Evolutionary conservation across 805 yeast genomes (phyloP).

Genomic region (Nakazawaea populi): DNA sequence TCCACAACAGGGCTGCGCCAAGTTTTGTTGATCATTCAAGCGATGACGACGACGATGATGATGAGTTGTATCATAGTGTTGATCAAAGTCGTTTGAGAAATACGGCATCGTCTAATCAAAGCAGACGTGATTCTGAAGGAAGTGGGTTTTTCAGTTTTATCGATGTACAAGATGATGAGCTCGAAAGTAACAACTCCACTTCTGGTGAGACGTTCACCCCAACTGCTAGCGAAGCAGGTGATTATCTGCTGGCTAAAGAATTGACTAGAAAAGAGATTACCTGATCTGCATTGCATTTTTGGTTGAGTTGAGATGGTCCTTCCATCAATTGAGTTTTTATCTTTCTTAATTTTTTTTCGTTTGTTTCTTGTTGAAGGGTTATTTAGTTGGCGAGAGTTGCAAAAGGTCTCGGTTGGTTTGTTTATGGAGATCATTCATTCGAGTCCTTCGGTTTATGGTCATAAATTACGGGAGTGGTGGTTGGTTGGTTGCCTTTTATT

Average conservation of each 20-base stretch:
- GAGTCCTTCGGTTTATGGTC: neutral
- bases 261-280: neutral
- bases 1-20: neutral
- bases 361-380: too few species aligned
- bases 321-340: too few species aligned
- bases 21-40: neutral
- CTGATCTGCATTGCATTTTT: too few species aligned
- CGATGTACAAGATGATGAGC: neutral
- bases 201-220: slow-evolving; percentile 3
- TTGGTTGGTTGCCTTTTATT: neutral
- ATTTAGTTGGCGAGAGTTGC: too few species aligned
- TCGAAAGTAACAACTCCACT: neutral
- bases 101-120: too few species aligned
- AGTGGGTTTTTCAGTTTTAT: slow-evolving; percentile 5
- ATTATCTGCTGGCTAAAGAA: slow-evolving; percentile 1
- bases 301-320: too few species aligned
- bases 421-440: too few species aligned
- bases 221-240: slow-evolving; percentile 6
- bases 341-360: too few species aligned
- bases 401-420: too few species aligned
- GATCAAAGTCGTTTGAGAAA: neutral
- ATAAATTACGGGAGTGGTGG: neutral
- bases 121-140: neutral
- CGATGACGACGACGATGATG: neutral
- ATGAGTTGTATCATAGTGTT: neutral